Evolutionary conservation across 345 rosid genomes (phyloP).

Genomic region (Salix caprea): DNA sequence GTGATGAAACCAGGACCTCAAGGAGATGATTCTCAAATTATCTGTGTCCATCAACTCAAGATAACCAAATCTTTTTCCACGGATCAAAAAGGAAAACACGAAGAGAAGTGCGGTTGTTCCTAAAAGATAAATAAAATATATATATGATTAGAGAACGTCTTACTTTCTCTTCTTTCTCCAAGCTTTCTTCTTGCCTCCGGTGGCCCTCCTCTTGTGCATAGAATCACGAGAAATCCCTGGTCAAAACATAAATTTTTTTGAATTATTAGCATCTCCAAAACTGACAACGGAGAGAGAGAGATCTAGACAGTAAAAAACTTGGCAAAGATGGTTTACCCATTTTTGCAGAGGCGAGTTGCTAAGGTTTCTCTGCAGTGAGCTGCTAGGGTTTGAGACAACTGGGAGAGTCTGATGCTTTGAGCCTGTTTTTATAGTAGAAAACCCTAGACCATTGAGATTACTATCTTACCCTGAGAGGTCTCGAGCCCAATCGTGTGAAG

Average conservation of each 20-base stretch:
- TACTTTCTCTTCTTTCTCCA: conserved; percentile 97
- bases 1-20: background rate
- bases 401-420: background rate
- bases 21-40: background rate
- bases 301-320: background rate
- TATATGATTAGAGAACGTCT: background rate
- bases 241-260: background rate
- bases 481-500: background rate
- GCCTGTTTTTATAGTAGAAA: background rate
- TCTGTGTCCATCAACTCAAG: background rate
- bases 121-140: background rate
- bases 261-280: background rate
- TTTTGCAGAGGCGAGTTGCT: background rate
- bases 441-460: background rate
- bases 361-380: background rate
- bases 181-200: conserved; percentile 85
- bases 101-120: background rate
- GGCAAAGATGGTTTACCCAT: background rate
- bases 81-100: background rate
- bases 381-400: background rate
- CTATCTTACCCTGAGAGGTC: background rate
- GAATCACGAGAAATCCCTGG: conserved; percentile 84
- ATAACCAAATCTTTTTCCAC: background rate
- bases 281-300: background rate
- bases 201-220: conserved; percentile 92